phyloP scores from a whole-genome alignment of 2,329 filamentous ascomycete genomes.

The Sporothrix curviconia region DNA sequence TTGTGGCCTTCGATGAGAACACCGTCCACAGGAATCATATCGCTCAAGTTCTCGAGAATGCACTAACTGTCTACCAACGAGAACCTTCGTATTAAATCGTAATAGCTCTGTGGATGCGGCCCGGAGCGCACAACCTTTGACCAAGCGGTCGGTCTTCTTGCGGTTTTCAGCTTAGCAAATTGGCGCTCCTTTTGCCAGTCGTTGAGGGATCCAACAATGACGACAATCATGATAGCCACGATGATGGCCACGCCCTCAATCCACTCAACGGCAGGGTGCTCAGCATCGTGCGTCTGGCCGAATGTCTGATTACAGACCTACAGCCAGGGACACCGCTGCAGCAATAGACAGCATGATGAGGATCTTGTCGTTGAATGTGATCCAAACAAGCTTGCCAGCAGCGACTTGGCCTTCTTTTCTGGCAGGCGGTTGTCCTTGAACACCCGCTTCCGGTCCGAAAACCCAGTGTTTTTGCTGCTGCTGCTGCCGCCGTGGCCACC shows the following conservation, averaged over 20 bases:
- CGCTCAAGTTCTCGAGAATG: constrained; percentile 69
- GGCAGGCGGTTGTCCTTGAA: constrained; percentile 68
- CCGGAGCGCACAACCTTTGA: constrained; percentile 68
- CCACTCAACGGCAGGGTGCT: constrained; percentile 61
- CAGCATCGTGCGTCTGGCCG: constrained; percentile 46
- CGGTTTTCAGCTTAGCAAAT: constrained; percentile 71
- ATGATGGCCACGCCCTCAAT: constrained; percentile 78
- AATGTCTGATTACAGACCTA: constrained; percentile 73
- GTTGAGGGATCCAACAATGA: constrained; percentile 69
- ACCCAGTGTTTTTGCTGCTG: constrained; percentile 25
- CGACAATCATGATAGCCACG: constrained; percentile 70
- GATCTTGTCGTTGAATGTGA: constrained; percentile 79
- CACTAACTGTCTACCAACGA: constrained; percentile 65
- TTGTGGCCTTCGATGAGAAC: constrained; percentile 67
- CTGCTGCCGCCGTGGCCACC: constrained; percentile 21
- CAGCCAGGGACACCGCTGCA: constrained; percentile 64
- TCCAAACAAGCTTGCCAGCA: constrained; percentile 71
- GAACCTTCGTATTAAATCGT: constrained; percentile 62
- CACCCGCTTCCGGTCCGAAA: constrained; percentile 60
- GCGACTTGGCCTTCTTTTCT: constrained; percentile 66
- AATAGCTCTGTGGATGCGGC: constrained; percentile 61
- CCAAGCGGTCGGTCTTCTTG: constrained; percentile 68
- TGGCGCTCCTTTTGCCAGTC: constrained; percentile 77
- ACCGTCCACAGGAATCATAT: constrained; percentile 68
- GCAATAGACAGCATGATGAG: constrained; percentile 65